These are phyloP conservation scores for Mucuna pruriens DNA, from an alignment of 306 rosid genomes.

Conservation along the genomic window DNA sequence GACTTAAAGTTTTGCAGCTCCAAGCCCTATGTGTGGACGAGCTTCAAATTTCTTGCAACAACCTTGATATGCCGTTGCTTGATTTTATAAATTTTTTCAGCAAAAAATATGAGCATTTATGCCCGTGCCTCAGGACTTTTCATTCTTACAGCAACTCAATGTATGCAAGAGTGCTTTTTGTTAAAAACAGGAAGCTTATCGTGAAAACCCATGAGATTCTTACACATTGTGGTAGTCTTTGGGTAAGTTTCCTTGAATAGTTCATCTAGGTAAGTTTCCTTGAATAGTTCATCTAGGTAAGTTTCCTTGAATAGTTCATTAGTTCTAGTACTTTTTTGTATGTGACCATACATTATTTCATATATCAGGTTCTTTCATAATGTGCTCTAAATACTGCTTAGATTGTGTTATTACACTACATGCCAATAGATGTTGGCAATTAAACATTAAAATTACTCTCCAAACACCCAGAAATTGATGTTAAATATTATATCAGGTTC, in stretches of 20 bases:
- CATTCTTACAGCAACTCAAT: background rate
- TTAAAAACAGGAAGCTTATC: background rate
- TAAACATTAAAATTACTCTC: too few species aligned
- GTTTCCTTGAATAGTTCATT: too few species aligned
- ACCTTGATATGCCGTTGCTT: background rate
- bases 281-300: too few species aligned
- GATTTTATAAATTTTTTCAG: slow-evolving; percentile 9
- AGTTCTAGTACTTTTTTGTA: too few species aligned
- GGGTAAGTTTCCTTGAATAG: slow-evolving; percentile 6
- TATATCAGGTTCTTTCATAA: too few species aligned
- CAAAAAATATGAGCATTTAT: background rate
- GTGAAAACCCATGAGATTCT: slow-evolving; percentile 1
- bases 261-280: too few species aligned
- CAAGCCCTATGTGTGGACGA: background rate
- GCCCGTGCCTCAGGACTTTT: background rate
- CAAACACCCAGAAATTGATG: too few species aligned
- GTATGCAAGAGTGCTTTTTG: background rate
- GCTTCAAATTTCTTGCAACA: background rate
- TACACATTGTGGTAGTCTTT: background rate
- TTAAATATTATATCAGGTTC: too few species aligned
- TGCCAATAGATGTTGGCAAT: too few species aligned
- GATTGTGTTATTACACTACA: too few species aligned
- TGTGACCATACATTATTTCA: too few species aligned
- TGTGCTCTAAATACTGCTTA: too few species aligned
- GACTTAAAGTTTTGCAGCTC: slow-evolving; percentile 20